Conservation (phyloP, 176 grass and related monocot species). For the Cenchrus americanus region DNA sequence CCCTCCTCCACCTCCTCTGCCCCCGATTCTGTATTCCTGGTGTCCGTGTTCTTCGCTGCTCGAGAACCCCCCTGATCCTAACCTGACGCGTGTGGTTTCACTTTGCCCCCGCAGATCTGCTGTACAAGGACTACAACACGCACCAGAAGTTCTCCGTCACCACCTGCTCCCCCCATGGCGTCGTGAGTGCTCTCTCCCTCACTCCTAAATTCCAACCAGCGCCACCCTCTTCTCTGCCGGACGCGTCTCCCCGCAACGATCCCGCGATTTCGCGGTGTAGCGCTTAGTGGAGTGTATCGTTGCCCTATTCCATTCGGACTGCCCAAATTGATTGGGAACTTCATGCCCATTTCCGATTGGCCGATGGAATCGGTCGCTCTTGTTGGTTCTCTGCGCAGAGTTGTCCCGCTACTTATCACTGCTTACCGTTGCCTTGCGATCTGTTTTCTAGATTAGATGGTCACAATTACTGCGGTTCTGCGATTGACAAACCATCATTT, state of each 20-base stretch:
- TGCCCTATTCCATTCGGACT: neutral
- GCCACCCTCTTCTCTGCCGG: neutral
- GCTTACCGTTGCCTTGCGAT: neutral
- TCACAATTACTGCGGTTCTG: neutral
- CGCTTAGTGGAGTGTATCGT: neutral
- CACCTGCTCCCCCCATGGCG: constrained; percentile 66
- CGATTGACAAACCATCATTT: neutral
- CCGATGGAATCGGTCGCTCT: neutral
- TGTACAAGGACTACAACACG: constrained; percentile 83
- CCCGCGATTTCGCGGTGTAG: neutral
- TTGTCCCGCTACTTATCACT: neutral
- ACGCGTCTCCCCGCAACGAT: neutral
- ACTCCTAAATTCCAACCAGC: neutral
- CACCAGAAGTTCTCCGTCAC: constrained; percentile 82
- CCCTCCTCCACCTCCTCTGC: no score
- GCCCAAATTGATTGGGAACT: neutral
- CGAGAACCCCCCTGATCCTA: constrained; percentile 17
- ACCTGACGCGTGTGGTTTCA: constrained; percentile 9
- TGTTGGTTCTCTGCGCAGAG: neutral
- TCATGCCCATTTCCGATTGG: neutral
- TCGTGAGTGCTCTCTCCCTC: constrained; percentile 58
- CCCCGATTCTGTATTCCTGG: neutral
- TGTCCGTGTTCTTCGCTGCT: neutral
- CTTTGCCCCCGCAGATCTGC: constrained; percentile 56
- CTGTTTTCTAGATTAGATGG: neutral